A percentile compares a stretch with the other conserved stretches of the same genome.
Conservation (phyloP, 2,329 filamentous ascomycete genomes). For the Truncatella angustata region DNA sequence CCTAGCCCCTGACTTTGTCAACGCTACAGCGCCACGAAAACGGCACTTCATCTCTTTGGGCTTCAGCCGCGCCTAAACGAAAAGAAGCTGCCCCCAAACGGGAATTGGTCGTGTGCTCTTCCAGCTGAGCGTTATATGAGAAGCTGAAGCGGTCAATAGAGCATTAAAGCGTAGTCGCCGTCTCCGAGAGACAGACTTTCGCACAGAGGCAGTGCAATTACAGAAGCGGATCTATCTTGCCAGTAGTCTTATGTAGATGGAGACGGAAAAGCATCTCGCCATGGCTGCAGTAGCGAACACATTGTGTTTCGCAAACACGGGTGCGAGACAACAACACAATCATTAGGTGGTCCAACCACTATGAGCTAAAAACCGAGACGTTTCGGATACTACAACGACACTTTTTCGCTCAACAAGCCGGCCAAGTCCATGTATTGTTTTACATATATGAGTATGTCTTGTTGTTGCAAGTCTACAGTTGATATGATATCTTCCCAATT, state of each 20-base stretch:
- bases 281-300: background rate
- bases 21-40: background rate
- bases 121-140: background rate
- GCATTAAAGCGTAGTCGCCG: background rate
- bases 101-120: background rate
- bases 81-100: background rate
- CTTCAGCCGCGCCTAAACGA: background rate
- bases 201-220: too few species aligned
- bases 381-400: too few species aligned
- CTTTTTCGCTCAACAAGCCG: too few species aligned
- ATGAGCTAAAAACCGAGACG: too few species aligned
- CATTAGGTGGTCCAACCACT: too few species aligned
- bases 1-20: background rate
- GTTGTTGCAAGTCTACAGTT: too few species aligned
- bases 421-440: too few species aligned
- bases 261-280: background rate
- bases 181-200: too few species aligned
- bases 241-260: background rate
- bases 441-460: too few species aligned
- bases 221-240: too few species aligned
- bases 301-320: constrained; percentile 3
- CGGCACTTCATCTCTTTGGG: background rate
- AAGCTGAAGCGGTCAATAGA: background rate
- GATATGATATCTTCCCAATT: too few species aligned
- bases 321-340: too few species aligned